Conservation (phyloP, 768 basidiomycete genomes). For the Lentinula raphanica region DNA sequence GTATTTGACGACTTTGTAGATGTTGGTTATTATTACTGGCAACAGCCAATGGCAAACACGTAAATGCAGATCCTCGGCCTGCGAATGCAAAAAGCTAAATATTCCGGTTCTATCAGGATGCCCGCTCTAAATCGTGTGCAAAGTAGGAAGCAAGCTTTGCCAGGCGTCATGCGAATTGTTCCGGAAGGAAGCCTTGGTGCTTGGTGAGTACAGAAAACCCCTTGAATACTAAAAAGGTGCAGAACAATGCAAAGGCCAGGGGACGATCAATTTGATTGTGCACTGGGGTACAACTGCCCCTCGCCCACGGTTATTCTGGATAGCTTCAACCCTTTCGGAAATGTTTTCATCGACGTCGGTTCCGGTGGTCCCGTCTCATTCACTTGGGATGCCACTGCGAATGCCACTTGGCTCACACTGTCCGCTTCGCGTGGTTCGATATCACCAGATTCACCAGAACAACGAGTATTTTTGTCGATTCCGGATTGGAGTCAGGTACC, state of each 20-base stretch:
- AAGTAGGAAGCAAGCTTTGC: conserved; percentile 47
- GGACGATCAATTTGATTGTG: conserved; percentile 59
- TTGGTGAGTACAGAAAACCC: conserved; percentile 33
- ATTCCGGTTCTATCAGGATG: conserved; percentile 32
- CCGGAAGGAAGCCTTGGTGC: conserved; percentile 57
- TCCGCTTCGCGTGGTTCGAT: conserved; percentile 44
- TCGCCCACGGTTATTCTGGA: conserved; percentile 49
- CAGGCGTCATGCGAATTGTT: conserved; percentile 60
- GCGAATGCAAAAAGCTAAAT: not conserved
- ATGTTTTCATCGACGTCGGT: conserved; percentile 57
- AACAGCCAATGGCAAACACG: conserved; percentile 65
- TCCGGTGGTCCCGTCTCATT: conserved; percentile 56
- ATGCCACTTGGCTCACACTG: conserved; percentile 50
- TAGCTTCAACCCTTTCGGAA: conserved; percentile 47
- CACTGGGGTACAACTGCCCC: conserved; percentile 39
- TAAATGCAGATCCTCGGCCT: conserved; percentile 17
- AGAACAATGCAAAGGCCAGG: conserved; percentile 46
- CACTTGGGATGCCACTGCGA: conserved; percentile 44
- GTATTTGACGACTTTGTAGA: conserved; percentile 22
- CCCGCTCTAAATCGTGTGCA: conserved; percentile 47
- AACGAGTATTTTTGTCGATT: conserved; percentile 49
- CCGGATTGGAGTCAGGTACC: conserved; percentile 44
- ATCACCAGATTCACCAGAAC: conserved; percentile 40
- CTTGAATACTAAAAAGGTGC: not conserved
- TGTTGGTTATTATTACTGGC: conserved; percentile 65